Base-by-base conservation (phyloP, 2,329 filamentous ascomycete genomes). In the Aschersonia sp. region DNA sequence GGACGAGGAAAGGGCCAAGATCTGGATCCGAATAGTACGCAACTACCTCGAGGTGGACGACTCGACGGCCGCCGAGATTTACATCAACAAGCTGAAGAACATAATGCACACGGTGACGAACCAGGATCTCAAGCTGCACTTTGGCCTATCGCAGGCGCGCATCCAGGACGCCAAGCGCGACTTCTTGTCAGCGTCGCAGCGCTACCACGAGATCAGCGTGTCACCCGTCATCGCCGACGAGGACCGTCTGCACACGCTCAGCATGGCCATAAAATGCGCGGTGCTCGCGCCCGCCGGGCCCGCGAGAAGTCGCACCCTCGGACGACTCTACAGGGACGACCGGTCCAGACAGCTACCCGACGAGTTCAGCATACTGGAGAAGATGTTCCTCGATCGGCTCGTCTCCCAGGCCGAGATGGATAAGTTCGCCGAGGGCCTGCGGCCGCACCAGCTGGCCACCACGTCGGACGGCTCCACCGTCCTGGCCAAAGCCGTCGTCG, bases 41-140 rank as follows among this genome's bases (percentile, higher is more conserved):
- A 85, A 94, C 70, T 94, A 92, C 62, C 78, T 98, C 52, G 91
- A 98, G 69, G 87, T 89, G 45, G 91, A 95, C 62, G 89, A 97
- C 67, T 84, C 87, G 6, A 88, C 84, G 1, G 75, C 78, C 38
- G 92, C 92, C 42, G 88, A 94, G 62, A 78, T 77, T 41, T 94
- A 89, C 62, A 75, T 98, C 58, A 96, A 96, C 73, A 89, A 91
- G 65, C 84, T 94, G 65, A 97, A 96, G 69, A 91, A 92, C 60
- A 75, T 96, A 55, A 88, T 95, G 62, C 80, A 86, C 69, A 82
- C 77, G 53, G 80, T 95, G 32, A 68, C 75, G 31, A 81, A 95
- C 62, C 77, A 81, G 40, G 77, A 84, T 51, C 73, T 91, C 44
- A 80, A 80, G 56, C 72, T 97, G 46, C 83, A 91, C 65, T 98